Conservation (phyloP, 129 eudicot species). For the Saposhnikovia divaricata region DNA sequence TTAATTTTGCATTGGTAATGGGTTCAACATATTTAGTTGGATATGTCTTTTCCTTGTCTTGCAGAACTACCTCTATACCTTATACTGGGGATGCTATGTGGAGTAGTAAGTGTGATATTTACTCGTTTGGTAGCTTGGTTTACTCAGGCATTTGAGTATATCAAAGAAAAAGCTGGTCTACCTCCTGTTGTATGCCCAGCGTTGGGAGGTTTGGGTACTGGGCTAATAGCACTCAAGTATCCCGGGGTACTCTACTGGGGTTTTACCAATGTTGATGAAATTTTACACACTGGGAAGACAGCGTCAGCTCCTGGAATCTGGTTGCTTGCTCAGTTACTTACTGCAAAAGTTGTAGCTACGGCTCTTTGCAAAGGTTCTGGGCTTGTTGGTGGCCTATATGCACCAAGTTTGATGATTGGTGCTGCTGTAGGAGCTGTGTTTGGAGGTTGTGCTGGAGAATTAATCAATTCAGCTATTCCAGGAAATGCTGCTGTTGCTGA, state of each 20-base stretch:
- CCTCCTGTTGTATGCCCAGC: conserved; percentile 91
- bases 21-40: background rate
- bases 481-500: conserved; percentile 96
- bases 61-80: conserved; percentile 91
- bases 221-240: conserved; percentile 86
- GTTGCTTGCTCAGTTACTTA: conserved; percentile 85
- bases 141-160: conserved; percentile 49
- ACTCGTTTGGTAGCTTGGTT: conserved; percentile 83
- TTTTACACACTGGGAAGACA: conserved; percentile 86
- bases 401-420: conserved; percentile 98
- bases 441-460: conserved; percentile 84
- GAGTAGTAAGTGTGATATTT: conserved; percentile 89
- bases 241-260: conserved; percentile 98
- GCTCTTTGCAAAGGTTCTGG: conserved; percentile 96
- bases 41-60: conserved; percentile 7
- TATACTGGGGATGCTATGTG: conserved; percentile 94
- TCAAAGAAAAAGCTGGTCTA: conserved; percentile 69
- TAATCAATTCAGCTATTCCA: conserved; percentile 82
- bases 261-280: conserved; percentile 92
- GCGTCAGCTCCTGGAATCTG: conserved; percentile 99
- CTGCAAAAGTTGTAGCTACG: conserved; percentile 96
- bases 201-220: conserved; percentile 91
- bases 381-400: conserved; percentile 94
- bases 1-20: background rate
- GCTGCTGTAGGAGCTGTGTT: conserved; percentile 99